These are phyloP conservation scores for Microstroma glucosiphilum DNA, from an alignment of 1,284 basidiomycete genomes.

Conservation along the genomic window DNA sequence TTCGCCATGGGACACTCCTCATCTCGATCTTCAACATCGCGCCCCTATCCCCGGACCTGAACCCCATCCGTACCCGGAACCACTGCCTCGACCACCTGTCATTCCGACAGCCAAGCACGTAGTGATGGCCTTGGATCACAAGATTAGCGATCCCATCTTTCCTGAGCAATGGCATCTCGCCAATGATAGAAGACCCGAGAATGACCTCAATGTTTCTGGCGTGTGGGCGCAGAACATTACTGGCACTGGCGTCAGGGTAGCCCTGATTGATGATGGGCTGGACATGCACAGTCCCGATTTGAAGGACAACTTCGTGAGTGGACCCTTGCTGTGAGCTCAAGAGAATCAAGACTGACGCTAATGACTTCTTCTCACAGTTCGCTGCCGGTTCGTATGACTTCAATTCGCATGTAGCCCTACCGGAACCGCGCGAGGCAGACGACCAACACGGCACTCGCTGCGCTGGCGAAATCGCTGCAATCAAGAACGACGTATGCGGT, in stretches of 20 bases:
- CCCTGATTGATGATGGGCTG: constrained; percentile 90
- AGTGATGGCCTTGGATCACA: constrained; percentile 53
- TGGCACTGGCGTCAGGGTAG: constrained; percentile 78
- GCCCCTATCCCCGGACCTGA: constrained; percentile 30
- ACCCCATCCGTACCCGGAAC: constrained; percentile 23
- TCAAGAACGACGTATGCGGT: constrained; percentile 91
- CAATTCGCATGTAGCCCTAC: constrained; percentile 83
- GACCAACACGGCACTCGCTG: constrained; percentile 98
- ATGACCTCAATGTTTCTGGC: constrained; percentile 77
- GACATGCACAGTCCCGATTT: constrained; percentile 85
- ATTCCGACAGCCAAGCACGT: constrained; percentile 24
- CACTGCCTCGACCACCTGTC: constrained; percentile 21
- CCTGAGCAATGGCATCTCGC: constrained; percentile 76
- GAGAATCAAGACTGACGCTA: not conserved
- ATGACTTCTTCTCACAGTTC: constrained; percentile 57
- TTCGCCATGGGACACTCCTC: constrained; percentile 38
- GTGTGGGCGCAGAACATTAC: constrained; percentile 80
- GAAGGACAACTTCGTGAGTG: constrained; percentile 77
- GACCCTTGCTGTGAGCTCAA: not conserved
- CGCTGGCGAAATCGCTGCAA: constrained; percentile 94
- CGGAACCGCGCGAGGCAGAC: constrained; percentile 78
- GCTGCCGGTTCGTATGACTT: constrained; percentile 90
- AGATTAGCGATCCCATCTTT: constrained; percentile 81
- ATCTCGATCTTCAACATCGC: constrained; percentile 34
- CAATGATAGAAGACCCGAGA: constrained; percentile 47